A percentile compares a stretch with the other conserved stretches of the same genome.
Evolutionary conservation across 306 rosid species (phyloP).

Genomic region (Styphnolobium japonicum): DNA sequence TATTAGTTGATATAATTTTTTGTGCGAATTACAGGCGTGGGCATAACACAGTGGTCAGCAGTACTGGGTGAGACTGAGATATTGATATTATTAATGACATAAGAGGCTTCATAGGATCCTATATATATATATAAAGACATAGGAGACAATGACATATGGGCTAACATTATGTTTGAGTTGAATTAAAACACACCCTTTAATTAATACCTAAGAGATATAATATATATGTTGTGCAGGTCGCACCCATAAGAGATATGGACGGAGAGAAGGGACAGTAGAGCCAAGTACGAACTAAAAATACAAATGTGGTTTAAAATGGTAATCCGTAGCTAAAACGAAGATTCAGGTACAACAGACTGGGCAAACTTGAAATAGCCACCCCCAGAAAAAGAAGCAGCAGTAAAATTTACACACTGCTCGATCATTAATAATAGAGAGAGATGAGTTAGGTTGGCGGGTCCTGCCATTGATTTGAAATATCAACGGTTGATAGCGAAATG

Average conservation of each 20-base stretch:
- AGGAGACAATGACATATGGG: slow-evolving; percentile 37
- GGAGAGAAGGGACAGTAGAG: neutral
- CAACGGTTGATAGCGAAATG: slow-evolving; percentile 21
- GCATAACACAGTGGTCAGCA: neutral
- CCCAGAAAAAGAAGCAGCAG: neutral
- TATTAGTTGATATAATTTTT: neutral
- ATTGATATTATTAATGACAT: neutral
- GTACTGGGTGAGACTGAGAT: slow-evolving; percentile 10
- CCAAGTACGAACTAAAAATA: neutral
- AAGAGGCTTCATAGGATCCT: neutral
- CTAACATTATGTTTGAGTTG: slow-evolving; percentile 15
- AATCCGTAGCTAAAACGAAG: slow-evolving; percentile 29
- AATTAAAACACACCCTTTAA: slow-evolving; percentile 13
- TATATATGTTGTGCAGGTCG: neutral
- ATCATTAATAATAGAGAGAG: slow-evolving; percentile 15
- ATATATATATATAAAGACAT: neutral
- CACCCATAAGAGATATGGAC: neutral
- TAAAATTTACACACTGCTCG: neutral
- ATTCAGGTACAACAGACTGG: slow-evolving; percentile 25
- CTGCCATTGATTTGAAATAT: slow-evolving; percentile 7
- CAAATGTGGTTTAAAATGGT: slow-evolving; percentile 24
- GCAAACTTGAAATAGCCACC: slow-evolving; percentile 10
- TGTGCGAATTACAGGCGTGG: neutral
- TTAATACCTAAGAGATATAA: neutral
- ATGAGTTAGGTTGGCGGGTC: neutral